Evolutionary conservation across 1,139 yeast species (phyloP).

Genomic region (Taphrina communis): DNA sequence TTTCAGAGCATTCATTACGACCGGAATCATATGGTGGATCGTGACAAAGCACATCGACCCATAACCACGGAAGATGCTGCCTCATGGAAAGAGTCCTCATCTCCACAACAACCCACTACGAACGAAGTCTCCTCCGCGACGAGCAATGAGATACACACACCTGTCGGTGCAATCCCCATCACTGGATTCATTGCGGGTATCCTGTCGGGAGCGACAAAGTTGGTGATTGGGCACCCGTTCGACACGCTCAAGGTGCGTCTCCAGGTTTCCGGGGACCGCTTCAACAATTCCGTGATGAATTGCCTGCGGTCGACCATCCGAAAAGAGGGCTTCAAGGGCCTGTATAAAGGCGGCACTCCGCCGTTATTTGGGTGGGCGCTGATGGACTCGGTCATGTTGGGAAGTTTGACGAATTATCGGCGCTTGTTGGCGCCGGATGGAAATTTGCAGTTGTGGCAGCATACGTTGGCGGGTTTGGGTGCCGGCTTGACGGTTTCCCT

Average conservation of each 20-base stretch:
- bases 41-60: no score
- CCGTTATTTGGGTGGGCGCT: constrained; percentile 91
- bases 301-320: constrained; percentile 67
- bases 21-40: no score
- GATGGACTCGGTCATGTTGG: constrained; percentile 80
- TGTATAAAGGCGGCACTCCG: constrained; percentile 85
- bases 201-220: constrained; percentile 83
- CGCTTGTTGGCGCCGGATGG: constrained; percentile 57
- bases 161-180: constrained; percentile 24
- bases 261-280: constrained; percentile 80
- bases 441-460: constrained; percentile 74
- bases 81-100: neutral
- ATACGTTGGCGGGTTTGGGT: constrained; percentile 72
- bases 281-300: constrained; percentile 58
- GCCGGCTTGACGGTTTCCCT: constrained; percentile 91
- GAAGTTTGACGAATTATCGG: constrained; percentile 79
- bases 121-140: neutral
- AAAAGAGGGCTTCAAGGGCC: constrained; percentile 66
- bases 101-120: neutral
- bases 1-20: no score
- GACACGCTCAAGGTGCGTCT: constrained; percentile 87
- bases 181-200: constrained; percentile 64
- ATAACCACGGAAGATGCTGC: neutral
- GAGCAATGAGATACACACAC: constrained; percentile 7
- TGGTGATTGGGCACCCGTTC: constrained; percentile 91